phyloP scores from a whole-genome alignment of 768 basidiomycete species.

The Boletus sp. region DNA sequence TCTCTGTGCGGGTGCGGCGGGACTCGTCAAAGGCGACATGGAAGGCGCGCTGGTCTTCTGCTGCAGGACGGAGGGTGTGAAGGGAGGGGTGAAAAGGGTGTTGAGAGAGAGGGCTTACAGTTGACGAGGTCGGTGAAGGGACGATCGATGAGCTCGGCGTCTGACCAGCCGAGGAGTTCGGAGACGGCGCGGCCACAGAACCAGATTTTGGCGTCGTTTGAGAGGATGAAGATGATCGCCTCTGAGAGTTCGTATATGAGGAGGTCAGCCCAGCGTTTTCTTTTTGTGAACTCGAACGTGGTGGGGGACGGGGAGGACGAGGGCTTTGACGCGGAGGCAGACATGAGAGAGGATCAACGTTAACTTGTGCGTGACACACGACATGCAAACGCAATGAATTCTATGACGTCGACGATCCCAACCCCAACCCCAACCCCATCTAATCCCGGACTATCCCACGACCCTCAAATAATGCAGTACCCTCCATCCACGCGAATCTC shows the following conservation, averaged over 20 bases:
- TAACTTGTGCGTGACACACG: not conserved
- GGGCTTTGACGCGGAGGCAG: constrained; percentile 9
- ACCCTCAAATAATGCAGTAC: constrained; percentile 61
- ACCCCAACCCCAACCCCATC: not conserved
- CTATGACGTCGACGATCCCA: constrained; percentile 25
- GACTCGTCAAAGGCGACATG: constrained; percentile 51
- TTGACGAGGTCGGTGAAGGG: constrained; percentile 65
- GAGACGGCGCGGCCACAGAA: constrained; percentile 66
- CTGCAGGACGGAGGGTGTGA: constrained; percentile 33
- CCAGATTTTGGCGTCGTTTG: constrained; percentile 56
- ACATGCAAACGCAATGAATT: not conserved
- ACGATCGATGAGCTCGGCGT: constrained; percentile 66
- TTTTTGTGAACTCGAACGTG: constrained; percentile 78
- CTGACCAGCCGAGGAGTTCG: constrained; percentile 76
- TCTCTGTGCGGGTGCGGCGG: constrained; percentile 45
- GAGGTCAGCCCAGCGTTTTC: constrained; percentile 85
- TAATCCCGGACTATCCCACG: constrained; percentile 10
- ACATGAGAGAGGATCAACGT: constrained; percentile 14
- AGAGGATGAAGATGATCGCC: constrained; percentile 65
- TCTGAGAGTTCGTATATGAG: constrained; percentile 75
- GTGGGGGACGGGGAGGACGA: constrained; percentile 7
- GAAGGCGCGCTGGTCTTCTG: constrained; percentile 51
- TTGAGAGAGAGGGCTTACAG: constrained; percentile 37
- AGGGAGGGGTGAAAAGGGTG: not conserved
- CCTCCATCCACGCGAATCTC: constrained; percentile 88